A percentile compares a stretch with the other conserved stretches of the same genome.
Evolutionary conservation across 176 grass and related monocot species (phyloP).

Genomic region (Oryza longistaminata): DNA sequence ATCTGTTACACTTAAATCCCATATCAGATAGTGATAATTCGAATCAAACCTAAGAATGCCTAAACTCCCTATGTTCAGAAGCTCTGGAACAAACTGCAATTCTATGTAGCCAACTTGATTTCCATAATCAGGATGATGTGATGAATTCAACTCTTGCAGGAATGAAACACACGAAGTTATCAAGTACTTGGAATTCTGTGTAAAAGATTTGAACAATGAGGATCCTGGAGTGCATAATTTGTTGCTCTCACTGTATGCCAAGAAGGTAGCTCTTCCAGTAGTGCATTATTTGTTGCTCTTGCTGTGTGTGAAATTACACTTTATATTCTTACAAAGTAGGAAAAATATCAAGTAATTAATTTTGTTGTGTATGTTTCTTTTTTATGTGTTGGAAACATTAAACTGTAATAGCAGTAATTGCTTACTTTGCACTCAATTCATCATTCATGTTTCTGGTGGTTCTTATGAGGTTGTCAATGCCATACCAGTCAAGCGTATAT

Average conservation of each 20-base stretch:
- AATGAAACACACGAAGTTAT: conserved; percentile 97
- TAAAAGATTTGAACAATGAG: conserved; percentile 81
- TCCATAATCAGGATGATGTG: conserved; percentile 12
- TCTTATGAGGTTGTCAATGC: conserved; percentile 12
- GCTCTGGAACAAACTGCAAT: not conserved
- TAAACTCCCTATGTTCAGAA: conserved; percentile 2
- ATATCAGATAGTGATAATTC: conserved; percentile 1
- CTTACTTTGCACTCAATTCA: conserved; percentile 3
- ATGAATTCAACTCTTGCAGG: conserved; percentile 54
- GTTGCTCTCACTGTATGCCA: conserved; percentile 82
- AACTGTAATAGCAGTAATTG: not conserved
- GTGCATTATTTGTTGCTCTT: conserved; percentile 58
- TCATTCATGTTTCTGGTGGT: not conserved
- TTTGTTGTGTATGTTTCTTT: conserved; percentile 25
- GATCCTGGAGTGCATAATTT: conserved; percentile 96
- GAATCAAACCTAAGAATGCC: conserved; percentile 18
- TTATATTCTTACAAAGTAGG: conserved; percentile 3
- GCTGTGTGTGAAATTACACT: conserved; percentile 52
- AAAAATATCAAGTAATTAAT: not conserved
- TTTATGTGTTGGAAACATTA: conserved; percentile 29
- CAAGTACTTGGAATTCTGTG: conserved; percentile 97
- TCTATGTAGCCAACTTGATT: not conserved
- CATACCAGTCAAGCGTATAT: conserved; percentile 16
- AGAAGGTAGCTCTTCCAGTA: conserved; percentile 64
- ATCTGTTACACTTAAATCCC: not conserved